Conservation (phyloP, 352 stramenopile genomes). For the Phytophthora capsici region DNA sequence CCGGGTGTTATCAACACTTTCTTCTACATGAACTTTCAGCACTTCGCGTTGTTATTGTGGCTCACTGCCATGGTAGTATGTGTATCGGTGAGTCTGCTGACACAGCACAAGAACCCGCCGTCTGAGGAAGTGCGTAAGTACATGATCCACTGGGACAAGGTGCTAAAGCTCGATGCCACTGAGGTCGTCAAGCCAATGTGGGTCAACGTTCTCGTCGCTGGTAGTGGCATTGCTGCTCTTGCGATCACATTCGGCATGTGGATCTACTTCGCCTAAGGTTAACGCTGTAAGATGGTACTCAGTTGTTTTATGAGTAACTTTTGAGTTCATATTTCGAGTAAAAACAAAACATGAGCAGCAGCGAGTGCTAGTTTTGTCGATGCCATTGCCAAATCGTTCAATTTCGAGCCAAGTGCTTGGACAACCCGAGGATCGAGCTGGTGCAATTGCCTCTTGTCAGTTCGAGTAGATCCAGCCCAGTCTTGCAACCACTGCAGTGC, state of each 20-base stretch:
- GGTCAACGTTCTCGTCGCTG: constrained; percentile 51
- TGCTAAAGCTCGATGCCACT: constrained; percentile 60
- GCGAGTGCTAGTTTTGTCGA: constrained; percentile 40
- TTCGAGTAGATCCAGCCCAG: constrained; percentile 17
- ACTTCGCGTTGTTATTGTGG: constrained; percentile 70
- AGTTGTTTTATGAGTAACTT: not conserved
- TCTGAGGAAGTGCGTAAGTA: constrained; percentile 48
- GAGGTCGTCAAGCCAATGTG: constrained; percentile 58
- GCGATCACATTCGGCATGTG: constrained; percentile 59
- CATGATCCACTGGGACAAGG: constrained; percentile 58
- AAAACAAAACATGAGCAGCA: constrained; percentile 48
- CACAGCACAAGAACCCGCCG: constrained; percentile 44
- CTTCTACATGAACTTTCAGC: constrained; percentile 80
- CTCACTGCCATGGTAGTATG: constrained; percentile 53
- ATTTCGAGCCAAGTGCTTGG: constrained; percentile 38
- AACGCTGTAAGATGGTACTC: too few species aligned
- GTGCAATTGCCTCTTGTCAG: constrained; percentile 20
- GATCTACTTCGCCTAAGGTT: constrained; percentile 52
- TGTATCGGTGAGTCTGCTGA: constrained; percentile 59
- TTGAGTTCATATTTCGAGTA: constrained; percentile 32
- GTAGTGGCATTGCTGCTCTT: constrained; percentile 49
- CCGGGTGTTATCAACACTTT: constrained; percentile 52
- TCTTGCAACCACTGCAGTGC: constrained; percentile 56
- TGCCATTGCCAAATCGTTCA: constrained; percentile 32
- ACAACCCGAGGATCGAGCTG: constrained; percentile 52